Evolutionary conservation across 805 yeast genomes (phyloP).

Genomic region (Ogataea zsoltii): DNA sequence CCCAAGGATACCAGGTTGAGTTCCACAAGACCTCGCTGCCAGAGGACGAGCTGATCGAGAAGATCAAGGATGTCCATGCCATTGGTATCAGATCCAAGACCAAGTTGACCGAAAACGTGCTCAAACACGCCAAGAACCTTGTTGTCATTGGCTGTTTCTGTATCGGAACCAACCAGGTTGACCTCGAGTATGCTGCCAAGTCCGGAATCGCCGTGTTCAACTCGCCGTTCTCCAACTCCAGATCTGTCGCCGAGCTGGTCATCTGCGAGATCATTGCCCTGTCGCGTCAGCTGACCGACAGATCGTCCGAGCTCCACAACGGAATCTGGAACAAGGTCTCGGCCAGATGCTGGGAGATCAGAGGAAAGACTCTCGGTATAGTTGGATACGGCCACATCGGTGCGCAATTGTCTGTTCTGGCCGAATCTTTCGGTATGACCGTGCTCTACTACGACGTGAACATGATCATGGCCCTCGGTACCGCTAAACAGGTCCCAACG

Average conservation of each 20-base stretch:
- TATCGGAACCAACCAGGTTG: conserved; percentile 98
- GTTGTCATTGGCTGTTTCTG: conserved; percentile 96
- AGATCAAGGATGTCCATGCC: conserved; percentile 91
- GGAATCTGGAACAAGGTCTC: conserved; percentile 98
- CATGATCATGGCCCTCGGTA: conserved; percentile 96
- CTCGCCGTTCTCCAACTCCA: conserved; percentile 94
- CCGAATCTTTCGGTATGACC: conserved; percentile 97
- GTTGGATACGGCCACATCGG: conserved; percentile 99
- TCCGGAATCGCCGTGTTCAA: conserved; percentile 91
- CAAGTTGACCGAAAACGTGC: conserved; percentile 73
- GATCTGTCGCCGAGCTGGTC: conserved; percentile 97
- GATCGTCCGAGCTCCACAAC: conserved; percentile 92
- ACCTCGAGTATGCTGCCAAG: conserved; percentile 86
- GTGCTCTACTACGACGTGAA: conserved; percentile 89
- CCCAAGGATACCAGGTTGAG: conserved; percentile 97
- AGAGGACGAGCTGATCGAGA: conserved; percentile 92
- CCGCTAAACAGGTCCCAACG: conserved; percentile 87
- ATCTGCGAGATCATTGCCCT: conserved; percentile 91
- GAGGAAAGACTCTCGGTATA: conserved; percentile 97
- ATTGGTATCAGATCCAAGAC: conserved; percentile 98
- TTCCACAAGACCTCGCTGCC: conserved; percentile 85
- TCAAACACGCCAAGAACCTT: conserved; percentile 85
- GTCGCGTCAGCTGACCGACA: conserved; percentile 96
- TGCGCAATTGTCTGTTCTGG: conserved; percentile 91
- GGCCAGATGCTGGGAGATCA: conserved; percentile 96